Base-by-base conservation (phyloP, 192 early-diverging fungal species). In the Entophlyctis luteolus region DNA sequence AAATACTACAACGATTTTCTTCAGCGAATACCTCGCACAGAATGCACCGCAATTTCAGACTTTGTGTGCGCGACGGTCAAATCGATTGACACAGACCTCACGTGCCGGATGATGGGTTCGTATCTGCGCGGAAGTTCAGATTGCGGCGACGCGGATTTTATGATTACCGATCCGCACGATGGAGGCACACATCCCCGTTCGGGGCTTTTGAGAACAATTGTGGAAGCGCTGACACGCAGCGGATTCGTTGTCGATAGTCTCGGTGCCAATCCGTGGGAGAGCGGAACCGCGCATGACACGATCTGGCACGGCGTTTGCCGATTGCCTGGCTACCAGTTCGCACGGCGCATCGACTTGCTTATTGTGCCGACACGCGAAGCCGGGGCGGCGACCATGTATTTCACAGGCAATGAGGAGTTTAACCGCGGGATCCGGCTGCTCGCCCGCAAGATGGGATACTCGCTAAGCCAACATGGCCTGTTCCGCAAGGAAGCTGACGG, bases 371-470 rank as follows among this genome's bases (percentile, higher is more conserved):
- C 49, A 28, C 34, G 73, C 18, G 75, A 80, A 48, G 48, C 75
- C 35, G 81, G 81, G 3, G 70, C 81, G 2, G 68, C 81, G 18
- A 67, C 80, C 49, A 70, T 82, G 12, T 77, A 82, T 74, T 82
- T 72, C 28, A 80, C 81, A 3, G 78, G 81, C 0, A 82, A 78
- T 59, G 76, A 80, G 52, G 47, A 77, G 28, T 82, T 82, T 62
- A 82, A 82, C 54, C 48, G 80, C 29, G 75, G 70, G 16, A 68
- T 82, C 1, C 59, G 80, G 27, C 23, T 56, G 16, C 42, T 80
- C 37, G 80, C 80, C 6, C 6, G 29, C 16, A 72, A 59, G 48
- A 81, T 63, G 57, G 65, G 72, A 20, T 60, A 37, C 14, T 38
- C 39, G n/a, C 32, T 79, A 23, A 65, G 42, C 57, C 72, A 75